Conservation (phyloP, 1,284 basidiomycete genomes). For the Porodaedalea pini region DNA sequence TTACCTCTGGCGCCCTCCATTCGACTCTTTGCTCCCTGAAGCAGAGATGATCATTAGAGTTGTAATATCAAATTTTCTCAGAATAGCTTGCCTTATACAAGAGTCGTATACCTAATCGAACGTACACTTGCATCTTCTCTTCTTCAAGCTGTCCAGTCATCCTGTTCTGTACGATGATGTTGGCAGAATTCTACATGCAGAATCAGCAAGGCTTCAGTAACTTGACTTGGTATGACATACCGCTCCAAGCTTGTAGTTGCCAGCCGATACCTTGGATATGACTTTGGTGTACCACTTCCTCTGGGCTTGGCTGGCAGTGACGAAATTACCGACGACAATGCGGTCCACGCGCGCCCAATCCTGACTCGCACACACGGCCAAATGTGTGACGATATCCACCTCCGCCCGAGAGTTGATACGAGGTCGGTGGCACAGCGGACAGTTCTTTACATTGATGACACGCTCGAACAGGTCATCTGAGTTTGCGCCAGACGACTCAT, state of each 20-base stretch:
- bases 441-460: constrained; percentile 92
- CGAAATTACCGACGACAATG: constrained; percentile 92
- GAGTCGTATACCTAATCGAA: constrained; percentile 86
- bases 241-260: constrained; percentile 87
- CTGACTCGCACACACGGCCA: constrained; percentile 90
- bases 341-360: constrained; percentile 89
- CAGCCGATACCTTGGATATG: constrained; percentile 78
- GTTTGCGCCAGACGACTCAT: constrained; percentile 23
- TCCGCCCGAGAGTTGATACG: constrained; percentile 84
- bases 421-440: constrained; percentile 90
- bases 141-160: constrained; percentile 90
- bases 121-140: constrained; percentile 98
- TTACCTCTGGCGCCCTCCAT: constrained; percentile 89
- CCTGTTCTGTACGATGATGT: constrained; percentile 94
- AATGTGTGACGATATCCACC: constrained; percentile 88
- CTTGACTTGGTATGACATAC: constrained; percentile 41
- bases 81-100: constrained; percentile 71
- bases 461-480: constrained; percentile 66
- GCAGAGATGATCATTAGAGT: constrained; percentile 3
- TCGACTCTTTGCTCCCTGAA: constrained; percentile 72
- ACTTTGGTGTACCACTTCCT: constrained; percentile 95
- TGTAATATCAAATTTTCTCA: not conserved
- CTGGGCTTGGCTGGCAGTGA: constrained; percentile 93
- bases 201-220: not conserved
- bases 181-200: constrained; percentile 77